Evolutionary conservation across 2,329 filamentous ascomycete species (phyloP).

Genomic region (Penicillium palitans): DNA sequence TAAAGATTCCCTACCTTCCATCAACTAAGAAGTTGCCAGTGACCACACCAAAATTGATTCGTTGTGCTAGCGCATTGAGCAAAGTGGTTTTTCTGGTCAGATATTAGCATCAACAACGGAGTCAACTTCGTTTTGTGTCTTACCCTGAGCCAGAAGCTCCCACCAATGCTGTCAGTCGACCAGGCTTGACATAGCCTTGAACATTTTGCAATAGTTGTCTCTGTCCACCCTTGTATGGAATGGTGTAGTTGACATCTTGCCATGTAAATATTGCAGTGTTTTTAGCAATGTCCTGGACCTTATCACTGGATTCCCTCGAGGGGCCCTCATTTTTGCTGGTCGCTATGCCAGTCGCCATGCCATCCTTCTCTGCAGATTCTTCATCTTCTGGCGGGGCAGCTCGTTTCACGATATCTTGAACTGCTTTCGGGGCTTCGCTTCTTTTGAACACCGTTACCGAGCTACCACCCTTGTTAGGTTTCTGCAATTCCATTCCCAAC

Average conservation of each 20-base stretch:
- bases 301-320: slow-evolving; percentile 22
- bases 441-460: slow-evolving; percentile 75
- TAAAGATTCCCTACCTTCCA: slow-evolving; percentile 36
- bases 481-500: slow-evolving; percentile 74
- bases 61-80: slow-evolving; percentile 49
- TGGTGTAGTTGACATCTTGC: slow-evolving; percentile 77
- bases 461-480: slow-evolving; percentile 77
- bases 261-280: slow-evolving; percentile 78
- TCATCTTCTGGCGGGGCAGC: slow-evolving; percentile 49
- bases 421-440: slow-evolving; percentile 60
- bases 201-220: slow-evolving; percentile 59
- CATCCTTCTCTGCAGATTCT: slow-evolving; percentile 47
- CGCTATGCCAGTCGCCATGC: slow-evolving; percentile 9
- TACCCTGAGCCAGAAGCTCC: slow-evolving; percentile 65
- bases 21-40: slow-evolving; percentile 49
- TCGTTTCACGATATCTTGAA: slow-evolving; percentile 58
- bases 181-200: slow-evolving; percentile 73
- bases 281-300: slow-evolving; percentile 56
- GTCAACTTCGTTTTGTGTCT: background rate
- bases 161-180: slow-evolving; percentile 77
- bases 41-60: slow-evolving; percentile 47
- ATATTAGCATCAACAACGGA: background rate
- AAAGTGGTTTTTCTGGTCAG: slow-evolving; percentile 50
- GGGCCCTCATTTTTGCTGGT: slow-evolving; percentile 22
- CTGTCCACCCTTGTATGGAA: slow-evolving; percentile 47